Conservation (phyloP, 805 yeast species). For the Kodamaea kakaduensis region DNA sequence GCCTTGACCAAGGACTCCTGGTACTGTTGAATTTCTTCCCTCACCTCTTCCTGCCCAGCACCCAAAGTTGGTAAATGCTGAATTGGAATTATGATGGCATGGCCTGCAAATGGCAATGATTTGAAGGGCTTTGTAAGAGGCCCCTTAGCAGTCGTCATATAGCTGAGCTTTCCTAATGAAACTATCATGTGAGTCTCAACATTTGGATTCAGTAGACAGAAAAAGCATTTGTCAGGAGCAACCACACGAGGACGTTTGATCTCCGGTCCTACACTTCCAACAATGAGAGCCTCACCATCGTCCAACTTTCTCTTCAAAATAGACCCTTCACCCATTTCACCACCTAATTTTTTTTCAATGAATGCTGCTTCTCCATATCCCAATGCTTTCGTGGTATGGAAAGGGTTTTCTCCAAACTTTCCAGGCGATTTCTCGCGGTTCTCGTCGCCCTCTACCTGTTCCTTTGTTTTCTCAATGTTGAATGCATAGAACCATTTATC, state of each 20-base stretch:
- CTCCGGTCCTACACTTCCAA: too few species aligned
- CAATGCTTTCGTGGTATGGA: constrained; percentile 14
- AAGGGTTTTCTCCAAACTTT: constrained; percentile 24
- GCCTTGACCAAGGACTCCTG: constrained; percentile 48
- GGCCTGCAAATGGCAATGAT: constrained; percentile 64
- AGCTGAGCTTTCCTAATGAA: constrained; percentile 62
- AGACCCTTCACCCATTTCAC: too few species aligned
- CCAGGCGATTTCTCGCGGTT: neutral
- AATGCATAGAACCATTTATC: constrained; percentile 77
- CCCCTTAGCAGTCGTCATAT: constrained; percentile 80
- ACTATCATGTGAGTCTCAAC: constrained; percentile 77
- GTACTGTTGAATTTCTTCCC: constrained; percentile 31
- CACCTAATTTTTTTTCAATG: too few species aligned
- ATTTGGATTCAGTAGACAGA: constrained; percentile 77
- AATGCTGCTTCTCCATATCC: too few species aligned
- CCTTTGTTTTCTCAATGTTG: constrained; percentile 16
- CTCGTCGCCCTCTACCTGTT: too few species aligned
- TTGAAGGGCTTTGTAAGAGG: constrained; percentile 60
- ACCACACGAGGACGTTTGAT: constrained; percentile 36
- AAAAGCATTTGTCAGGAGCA: constrained; percentile 65
- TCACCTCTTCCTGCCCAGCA: constrained; percentile 41
- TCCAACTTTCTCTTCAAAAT: too few species aligned
- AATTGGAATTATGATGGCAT: constrained; percentile 75
- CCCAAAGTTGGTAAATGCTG: constrained; percentile 54
- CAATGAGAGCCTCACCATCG: neutral